Evolutionary conservation across 164 flowering plant species (phyloP), one percentile per base, ranked within the genome.

Genomic region (Tinospora cordifolia): DNA sequence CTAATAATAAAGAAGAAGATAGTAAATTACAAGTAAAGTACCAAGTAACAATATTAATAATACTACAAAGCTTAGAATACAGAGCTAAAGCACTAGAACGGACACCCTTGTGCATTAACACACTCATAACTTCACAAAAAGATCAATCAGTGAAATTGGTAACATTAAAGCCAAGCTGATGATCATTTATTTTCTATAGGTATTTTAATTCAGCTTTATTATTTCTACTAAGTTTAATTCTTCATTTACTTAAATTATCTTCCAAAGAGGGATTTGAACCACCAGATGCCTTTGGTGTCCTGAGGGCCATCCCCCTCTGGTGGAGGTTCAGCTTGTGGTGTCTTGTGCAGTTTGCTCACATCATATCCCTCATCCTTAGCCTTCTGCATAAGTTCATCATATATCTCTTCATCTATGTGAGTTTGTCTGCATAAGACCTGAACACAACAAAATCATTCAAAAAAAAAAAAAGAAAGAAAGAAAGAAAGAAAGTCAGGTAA

Each of bases 261-360:
- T 8, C 98, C 97, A 0, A 93, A 62, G 22, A 93, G 21, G 63
- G 98, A 93, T 78, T 90, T 93, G 79, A 93, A 46, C 97, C 97
- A 93, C 96, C 96, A 93, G n/a, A 88, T 63, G 72, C 96, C 96
- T 72, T 85, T 89, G 67, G 87, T 84, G 80, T 89, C 97, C 62
- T 83, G 66, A 22, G 91, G 83, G 39, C 80, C 82, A 3, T 83
- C 90, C 13, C 57, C 74, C 67, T 82, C 88, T 2, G 96, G 97
- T 14, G 96, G 96, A 63, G 96, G 79, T 38, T 89, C 87, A 30
- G 82, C 71, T 62, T 94, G 98, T n/a, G 87, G 80, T 44, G 97
- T 94, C 81, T 82, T 92, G 79, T 85, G 87, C 40, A 94, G 88
- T 72, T 85, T 90, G 83, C 77, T 85, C 74, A 90, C 93, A 79